These are phyloP conservation scores for Pseudozyma sp. DNA, from an alignment of 1,284 basidiomycete species.

Conservation along the genomic window DNA sequence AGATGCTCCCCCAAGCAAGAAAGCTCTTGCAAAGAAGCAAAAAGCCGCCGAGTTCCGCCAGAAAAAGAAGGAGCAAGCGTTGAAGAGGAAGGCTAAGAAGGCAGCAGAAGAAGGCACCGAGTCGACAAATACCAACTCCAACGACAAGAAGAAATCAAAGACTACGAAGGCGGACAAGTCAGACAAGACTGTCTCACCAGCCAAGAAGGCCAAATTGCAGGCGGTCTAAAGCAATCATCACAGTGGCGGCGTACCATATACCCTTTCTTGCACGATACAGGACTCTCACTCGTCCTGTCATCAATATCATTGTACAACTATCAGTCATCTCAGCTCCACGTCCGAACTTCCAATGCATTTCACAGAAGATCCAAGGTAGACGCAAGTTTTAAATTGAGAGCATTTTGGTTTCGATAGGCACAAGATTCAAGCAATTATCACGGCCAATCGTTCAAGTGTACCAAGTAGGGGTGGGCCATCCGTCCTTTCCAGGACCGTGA, in stretches of 20 bases:
- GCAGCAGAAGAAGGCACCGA: slow-evolving; percentile 5
- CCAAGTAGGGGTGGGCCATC: slow-evolving; percentile 62
- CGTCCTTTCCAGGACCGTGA: slow-evolving; percentile 58
- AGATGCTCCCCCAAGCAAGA: slow-evolving; percentile 26
- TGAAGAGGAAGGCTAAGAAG: slow-evolving; percentile 25
- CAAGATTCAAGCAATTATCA: background rate
- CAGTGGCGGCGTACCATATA: no score
- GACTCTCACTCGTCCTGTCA: background rate
- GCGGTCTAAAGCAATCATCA: no score
- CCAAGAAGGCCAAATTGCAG: background rate
- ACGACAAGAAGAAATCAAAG: background rate
- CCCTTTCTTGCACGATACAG: no score
- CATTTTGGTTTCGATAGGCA: background rate
- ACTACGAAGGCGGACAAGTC: background rate
- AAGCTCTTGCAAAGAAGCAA: slow-evolving; percentile 25
- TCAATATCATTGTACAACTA: background rate
- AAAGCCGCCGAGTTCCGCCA: slow-evolving; percentile 33
- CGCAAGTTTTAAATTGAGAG: background rate
- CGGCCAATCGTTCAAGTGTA: slow-evolving; percentile 34
- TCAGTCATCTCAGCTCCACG: background rate
- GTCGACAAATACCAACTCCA: background rate
- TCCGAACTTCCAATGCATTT: no score
- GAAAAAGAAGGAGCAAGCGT: slow-evolving; percentile 29
- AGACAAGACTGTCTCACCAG: background rate
- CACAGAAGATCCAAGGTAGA: background rate